Evolutionary conservation across 1,139 yeast genomes (phyloP), one percentile per base, ranked within the genome.

Genomic region (Arxiozyma slooffiae): DNA sequence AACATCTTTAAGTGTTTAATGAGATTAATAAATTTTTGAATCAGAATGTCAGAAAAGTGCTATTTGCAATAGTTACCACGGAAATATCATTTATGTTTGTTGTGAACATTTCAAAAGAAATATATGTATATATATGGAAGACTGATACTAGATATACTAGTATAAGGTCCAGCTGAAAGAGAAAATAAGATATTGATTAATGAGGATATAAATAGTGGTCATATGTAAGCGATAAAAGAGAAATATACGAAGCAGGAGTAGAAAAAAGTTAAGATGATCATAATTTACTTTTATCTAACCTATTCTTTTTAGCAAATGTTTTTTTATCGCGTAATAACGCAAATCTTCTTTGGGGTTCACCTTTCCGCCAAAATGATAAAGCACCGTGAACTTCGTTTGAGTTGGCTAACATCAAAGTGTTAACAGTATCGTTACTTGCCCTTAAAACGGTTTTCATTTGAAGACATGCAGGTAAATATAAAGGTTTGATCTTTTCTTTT

Each of bases 31-130:
- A n/a, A n/a, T n/a, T n/a, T n/a, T n/a, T n/a, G n/a, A n/a, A n/a
- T n/a, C 90, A 88, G 65, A 80, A 92, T 44, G 89, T 97, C 5
- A 75, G 97, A 52, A 80, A 95, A 68, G 97, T 97, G 1, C 53
- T 71, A 18, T 58, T 68, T 47, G 72, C 73, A 0, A 66, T 71
- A 26, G 53, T 69, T 1, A 61, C 65, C 1, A 50, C 79, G 54
- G 81, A 80, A 2, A 71, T 74, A 43, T 67, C 72, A 23, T 70
- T 79, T 17, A 66, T 80, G 61, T 72, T 76, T 49, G 77, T 78
- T 42, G 76, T 78, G 49, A 73, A 76, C 21, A 58, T 73, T 18
- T 68, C 76, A 11, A 71, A 71, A 54, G 69, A 64, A 43, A 57
- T 67, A 50, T 66, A 64, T n/a, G 26, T n/a, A 24, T 7, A 11